Conservation (phyloP, 2,329 filamentous ascomycete species). For the Eutypa lata region DNA sequence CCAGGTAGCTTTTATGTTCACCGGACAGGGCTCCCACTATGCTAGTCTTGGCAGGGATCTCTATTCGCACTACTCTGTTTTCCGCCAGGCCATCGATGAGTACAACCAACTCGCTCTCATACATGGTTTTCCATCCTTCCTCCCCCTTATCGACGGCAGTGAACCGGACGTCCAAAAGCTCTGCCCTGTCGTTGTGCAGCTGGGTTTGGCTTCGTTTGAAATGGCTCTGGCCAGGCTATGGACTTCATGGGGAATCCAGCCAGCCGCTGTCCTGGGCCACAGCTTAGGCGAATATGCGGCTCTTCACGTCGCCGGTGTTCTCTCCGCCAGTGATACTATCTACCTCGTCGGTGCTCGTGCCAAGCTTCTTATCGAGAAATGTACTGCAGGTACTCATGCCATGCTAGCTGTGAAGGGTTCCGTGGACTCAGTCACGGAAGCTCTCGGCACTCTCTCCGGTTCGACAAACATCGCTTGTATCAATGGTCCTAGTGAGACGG, state of each 20-base stretch:
- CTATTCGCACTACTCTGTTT: conserved; percentile 43
- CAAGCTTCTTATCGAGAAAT: conserved; percentile 60
- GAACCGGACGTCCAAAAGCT: conserved; percentile 40
- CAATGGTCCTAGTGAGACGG: conserved; percentile 72
- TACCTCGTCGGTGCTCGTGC: conserved; percentile 69
- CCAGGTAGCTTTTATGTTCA: conserved; percentile 52
- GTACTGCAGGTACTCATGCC: conserved; percentile 62
- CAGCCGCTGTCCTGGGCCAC: conserved; percentile 55
- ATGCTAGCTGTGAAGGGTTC: conserved; percentile 50
- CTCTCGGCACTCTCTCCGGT: conserved; percentile 39
- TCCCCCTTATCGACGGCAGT: conserved; percentile 47
- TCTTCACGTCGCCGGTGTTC: conserved; percentile 66
- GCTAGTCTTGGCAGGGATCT: conserved; percentile 50
- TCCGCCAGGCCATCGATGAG: conserved; percentile 52
- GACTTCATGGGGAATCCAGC: conserved; percentile 53
- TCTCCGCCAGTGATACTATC: conserved; percentile 68
- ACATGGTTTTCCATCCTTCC: conserved; percentile 55
- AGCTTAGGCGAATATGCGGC: conserved; percentile 74
- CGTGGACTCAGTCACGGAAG: conserved; percentile 50
- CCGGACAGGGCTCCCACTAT: conserved; percentile 54
- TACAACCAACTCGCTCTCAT: conserved; percentile 50
- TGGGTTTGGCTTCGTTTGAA: conserved; percentile 52
- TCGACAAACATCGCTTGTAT: conserved; percentile 63
- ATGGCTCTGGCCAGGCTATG: conserved; percentile 56
- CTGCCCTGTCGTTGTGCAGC: conserved; percentile 50